Evolutionary conservation across 2,329 filamentous ascomycete species (phyloP).

Genomic region (Epichloe scottii): DNA sequence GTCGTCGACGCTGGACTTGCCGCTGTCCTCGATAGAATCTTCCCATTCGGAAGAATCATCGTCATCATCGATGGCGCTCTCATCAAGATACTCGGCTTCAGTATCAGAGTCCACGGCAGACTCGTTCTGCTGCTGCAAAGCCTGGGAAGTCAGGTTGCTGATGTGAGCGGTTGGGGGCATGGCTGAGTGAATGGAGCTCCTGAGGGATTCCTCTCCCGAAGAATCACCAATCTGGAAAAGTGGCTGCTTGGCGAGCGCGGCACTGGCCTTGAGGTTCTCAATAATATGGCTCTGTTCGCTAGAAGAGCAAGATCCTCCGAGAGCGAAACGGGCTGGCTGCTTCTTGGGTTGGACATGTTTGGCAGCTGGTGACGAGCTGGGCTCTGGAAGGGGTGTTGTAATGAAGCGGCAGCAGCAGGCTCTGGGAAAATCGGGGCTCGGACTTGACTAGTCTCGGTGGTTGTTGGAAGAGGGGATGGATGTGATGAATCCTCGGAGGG

Average conservation of each 20-base stretch:
- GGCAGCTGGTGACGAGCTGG: slow-evolving; percentile 39
- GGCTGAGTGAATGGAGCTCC: slow-evolving; percentile 36
- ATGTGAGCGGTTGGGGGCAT: slow-evolving; percentile 51
- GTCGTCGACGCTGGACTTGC: slow-evolving; percentile 71
- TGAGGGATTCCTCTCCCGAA: slow-evolving; percentile 67
- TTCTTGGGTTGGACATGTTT: slow-evolving; percentile 60
- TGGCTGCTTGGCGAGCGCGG: slow-evolving; percentile 19
- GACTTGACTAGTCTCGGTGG: slow-evolving; percentile 48
- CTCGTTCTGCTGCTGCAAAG: slow-evolving; percentile 42
- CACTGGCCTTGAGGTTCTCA: slow-evolving; percentile 22
- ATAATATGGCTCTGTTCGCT: slow-evolving; percentile 38
- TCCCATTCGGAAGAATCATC: slow-evolving; percentile 51
- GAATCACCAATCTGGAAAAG: slow-evolving; percentile 43
- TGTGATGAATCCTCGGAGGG: slow-evolving; percentile 16
- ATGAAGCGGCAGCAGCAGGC: slow-evolving; percentile 33
- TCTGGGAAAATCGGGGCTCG: slow-evolving; percentile 42
- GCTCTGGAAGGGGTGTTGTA: slow-evolving; percentile 48
- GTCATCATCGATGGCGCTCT: slow-evolving; percentile 70
- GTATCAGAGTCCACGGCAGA: slow-evolving; percentile 23
- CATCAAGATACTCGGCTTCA: slow-evolving; percentile 55
- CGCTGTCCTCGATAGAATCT: slow-evolving; percentile 66
- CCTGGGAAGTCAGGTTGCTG: slow-evolving; percentile 58
- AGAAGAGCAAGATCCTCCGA: slow-evolving; percentile 75
- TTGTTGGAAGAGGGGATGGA: slow-evolving; percentile 14
- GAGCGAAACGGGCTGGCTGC: slow-evolving; percentile 48